Evolutionary conservation across 768 basidiomycete species (phyloP).

Genomic region (Mycena rebaudengoi): DNA sequence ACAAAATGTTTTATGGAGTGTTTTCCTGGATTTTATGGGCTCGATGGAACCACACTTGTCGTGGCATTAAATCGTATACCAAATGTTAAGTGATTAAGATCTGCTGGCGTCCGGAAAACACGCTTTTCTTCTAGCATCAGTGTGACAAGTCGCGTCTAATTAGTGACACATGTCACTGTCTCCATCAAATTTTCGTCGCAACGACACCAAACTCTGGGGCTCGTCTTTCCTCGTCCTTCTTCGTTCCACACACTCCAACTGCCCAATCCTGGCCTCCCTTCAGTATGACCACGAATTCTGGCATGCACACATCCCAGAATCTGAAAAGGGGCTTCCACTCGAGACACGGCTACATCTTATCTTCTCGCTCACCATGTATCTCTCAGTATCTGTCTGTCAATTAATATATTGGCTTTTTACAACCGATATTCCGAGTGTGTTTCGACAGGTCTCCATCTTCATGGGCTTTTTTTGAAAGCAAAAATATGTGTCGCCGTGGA

Average conservation of each 20-base stretch:
- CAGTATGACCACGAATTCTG: conserved; percentile 9
- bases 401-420: conserved; percentile 12
- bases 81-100: not conserved
- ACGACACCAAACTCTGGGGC: too few species aligned
- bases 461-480: not conserved
- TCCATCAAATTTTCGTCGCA: not conserved
- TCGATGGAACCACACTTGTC: not conserved
- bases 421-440: conserved; percentile 9
- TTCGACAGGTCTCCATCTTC: not conserved
- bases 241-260: not conserved
- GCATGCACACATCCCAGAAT: not conserved
- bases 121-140: not conserved
- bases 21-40: not conserved
- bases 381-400: conserved; percentile 5
- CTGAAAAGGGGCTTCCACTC: not conserved
- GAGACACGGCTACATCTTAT: conserved; percentile 14
- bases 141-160: conserved; percentile 1
- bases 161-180: not conserved
- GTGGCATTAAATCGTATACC: not conserved
- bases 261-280: not conserved
- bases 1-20: not conserved
- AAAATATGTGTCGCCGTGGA: too few species aligned
- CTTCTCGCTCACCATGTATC: conserved; percentile 18
- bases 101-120: not conserved
- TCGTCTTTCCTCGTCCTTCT: too few species aligned